These are phyloP conservation scores for Chlorella variabilis DNA, from an alignment of 163 green algal species.

Conservation along the genomic window DNA sequence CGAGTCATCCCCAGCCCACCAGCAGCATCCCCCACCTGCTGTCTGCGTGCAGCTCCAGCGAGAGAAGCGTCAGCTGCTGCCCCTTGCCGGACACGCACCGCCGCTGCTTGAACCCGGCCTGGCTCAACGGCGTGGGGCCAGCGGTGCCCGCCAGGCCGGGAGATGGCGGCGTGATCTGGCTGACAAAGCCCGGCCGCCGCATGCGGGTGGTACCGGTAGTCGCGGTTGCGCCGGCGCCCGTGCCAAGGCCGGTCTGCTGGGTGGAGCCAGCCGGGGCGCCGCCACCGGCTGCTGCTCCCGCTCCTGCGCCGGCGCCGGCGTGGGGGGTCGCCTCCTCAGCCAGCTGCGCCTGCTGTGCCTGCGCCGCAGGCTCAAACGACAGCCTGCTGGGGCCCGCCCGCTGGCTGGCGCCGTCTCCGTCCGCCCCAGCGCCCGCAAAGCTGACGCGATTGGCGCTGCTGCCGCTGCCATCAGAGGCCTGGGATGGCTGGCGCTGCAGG, in stretches of 20 bases:
- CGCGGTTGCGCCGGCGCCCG: slow-evolving; percentile 4
- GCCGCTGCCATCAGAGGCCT: slow-evolving; percentile 23
- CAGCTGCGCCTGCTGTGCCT: background rate
- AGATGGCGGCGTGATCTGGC: slow-evolving; percentile 59
- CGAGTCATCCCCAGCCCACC: too few species aligned
- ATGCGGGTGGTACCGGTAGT: slow-evolving; percentile 1
- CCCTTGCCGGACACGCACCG: slow-evolving; percentile 59
- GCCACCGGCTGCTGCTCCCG: background rate
- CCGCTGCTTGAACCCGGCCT: slow-evolving; percentile 67
- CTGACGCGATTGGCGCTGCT: slow-evolving; percentile 28
- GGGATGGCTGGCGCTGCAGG: background rate
- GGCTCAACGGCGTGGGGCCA: slow-evolving; percentile 56
- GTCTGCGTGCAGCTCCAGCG: slow-evolving; percentile 87
- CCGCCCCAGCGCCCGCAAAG: background rate
- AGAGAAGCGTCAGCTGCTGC: slow-evolving; percentile 76
- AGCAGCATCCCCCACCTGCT: slow-evolving; percentile 58
- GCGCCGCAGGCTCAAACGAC: background rate
- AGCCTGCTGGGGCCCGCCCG: background rate
- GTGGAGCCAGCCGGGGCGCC: too few species aligned
- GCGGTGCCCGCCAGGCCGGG: background rate
- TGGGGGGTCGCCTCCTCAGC: background rate
- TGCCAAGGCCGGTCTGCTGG: too few species aligned
- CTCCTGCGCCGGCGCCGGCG: background rate
- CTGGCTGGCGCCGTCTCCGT: background rate
- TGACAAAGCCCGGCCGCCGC: slow-evolving; percentile 38